Base-by-base conservation (phyloP, 2,329 filamentous ascomycete species). In the Daldinia sp. region DNA sequence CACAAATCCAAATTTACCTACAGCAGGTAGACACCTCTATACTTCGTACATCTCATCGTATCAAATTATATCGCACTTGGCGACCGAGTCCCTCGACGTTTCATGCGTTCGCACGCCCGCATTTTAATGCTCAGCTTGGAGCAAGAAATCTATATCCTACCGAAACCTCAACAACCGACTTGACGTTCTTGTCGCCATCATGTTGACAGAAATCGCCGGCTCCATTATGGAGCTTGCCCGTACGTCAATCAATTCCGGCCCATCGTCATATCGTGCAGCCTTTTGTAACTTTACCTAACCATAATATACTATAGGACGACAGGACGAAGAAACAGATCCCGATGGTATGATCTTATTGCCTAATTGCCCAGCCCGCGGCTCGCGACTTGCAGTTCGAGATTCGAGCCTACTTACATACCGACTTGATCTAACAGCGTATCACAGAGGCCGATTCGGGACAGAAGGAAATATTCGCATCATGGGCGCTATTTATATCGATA, bases 401-500 rank as follows among this genome's bases (percentile, higher is more conserved):
- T 49, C 62, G 27, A 53, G 27, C 35, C 35, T 48, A 23, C 35
- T 32, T 48, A 43, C 5, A 21, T 34, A 34, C 19, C 63, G 34
- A 56, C 32, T 34, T 45, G 21, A 56, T 71, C 71, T 73, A 66
- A 73, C 64, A 49, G 30, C 49, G 25, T 43, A 27, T 49, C 81
- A 81, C 70, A 87, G 87, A 88, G 71, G 87, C 89, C 63, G 93
- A 97, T 78, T 90, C 92, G 41, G 90, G 92, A 48, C 88, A 96
- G 78, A 94, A 96, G 82, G 95, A 99, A 82, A 91, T 97, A 68
- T 92, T 93, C 76, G 91, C 94, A 72, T 97, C 95, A 81, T 97
- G 93, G 93, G 94, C 94, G 27, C 88, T 99, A 70, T 97, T 97
- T 80, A 99, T 99, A 74, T 88, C 96, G 72, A 97, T 99, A 72